Evolutionary conservation across 1,284 basidiomycete genomes (phyloP).

Genomic region (Ustilago curta): DNA sequence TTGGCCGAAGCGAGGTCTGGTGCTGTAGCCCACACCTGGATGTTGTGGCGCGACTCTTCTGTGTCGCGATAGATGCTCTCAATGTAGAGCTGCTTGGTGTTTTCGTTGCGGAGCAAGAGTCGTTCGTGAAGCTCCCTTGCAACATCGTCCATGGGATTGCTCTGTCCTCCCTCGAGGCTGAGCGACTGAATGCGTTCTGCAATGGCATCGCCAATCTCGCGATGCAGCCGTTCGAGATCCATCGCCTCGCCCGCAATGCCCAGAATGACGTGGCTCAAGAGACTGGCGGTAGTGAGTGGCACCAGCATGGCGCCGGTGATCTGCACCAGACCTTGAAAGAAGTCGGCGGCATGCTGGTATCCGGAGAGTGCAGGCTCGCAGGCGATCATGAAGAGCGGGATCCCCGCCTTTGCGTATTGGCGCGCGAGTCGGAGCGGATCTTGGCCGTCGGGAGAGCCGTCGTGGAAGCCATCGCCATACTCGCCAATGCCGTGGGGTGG

Average conservation of each 20-base stretch:
- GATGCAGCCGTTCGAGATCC: conserved; percentile 93
- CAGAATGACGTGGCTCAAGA: conserved; percentile 96
- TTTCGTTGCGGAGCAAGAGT: conserved; percentile 90
- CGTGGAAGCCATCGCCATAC: conserved; percentile 80
- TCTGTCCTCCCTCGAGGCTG: conserved; percentile 75
- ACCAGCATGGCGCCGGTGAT: conserved; percentile 82
- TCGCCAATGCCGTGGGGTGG: conserved; percentile 82
- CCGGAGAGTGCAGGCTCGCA: conserved; percentile 97
- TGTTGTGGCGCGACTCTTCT: conserved; percentile 86
- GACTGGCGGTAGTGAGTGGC: conserved; percentile 92
- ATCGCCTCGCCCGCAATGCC: conserved; percentile 97
- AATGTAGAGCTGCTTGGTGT: conserved; percentile 93
- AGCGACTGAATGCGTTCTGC: conserved; percentile 89
- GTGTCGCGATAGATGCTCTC: conserved; percentile 82
- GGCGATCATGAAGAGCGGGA: conserved; percentile 76
- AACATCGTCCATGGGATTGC: conserved; percentile 84
- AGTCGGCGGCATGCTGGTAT: conserved; percentile 78
- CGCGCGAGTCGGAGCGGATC: conserved; percentile 91
- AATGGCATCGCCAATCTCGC: conserved; percentile 91
- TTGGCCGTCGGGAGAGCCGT: conserved; percentile 73
- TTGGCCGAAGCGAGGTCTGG: conserved; percentile 80
- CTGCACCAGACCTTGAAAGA: conserved; percentile 75
- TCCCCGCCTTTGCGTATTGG: conserved; percentile 85
- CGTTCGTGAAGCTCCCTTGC: conserved; percentile 92
- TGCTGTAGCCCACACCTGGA: conserved; percentile 84